Conservation (phyloP, 352 stramenopile species). For the Thalassiosira delicatula region DNA sequence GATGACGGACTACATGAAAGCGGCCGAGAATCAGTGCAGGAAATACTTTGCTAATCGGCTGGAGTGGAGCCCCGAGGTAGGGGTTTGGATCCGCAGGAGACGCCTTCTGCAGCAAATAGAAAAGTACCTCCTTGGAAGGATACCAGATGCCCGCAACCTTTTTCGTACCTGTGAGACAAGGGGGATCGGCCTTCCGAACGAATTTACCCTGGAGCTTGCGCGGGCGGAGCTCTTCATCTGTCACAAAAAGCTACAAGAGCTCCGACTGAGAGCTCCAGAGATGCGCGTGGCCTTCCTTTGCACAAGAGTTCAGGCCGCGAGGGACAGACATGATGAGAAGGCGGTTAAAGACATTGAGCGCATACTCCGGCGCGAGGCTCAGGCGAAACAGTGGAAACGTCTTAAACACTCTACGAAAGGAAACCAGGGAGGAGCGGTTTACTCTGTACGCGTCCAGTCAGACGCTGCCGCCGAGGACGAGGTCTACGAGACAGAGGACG, state of each 20-base stretch:
- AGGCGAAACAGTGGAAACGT: not conserved
- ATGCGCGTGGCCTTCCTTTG: not conserved
- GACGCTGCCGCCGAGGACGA: not conserved
- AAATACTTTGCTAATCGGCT: not conserved
- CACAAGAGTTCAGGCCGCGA: not conserved
- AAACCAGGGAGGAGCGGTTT: not conserved
- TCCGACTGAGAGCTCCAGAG: not conserved
- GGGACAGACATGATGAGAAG: not conserved
- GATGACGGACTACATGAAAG: slow-evolving; percentile 2
- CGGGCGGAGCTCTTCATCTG: slow-evolving; percentile 1
- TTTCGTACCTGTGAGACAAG: not conserved
- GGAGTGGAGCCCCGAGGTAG: not conserved
- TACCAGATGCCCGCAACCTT: slow-evolving; percentile 7
- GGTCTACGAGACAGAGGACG: not conserved
- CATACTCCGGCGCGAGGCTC: not conserved
- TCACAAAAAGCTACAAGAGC: not conserved
- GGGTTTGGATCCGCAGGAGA: not conserved
- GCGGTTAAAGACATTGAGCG: not conserved
- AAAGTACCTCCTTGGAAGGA: not conserved
- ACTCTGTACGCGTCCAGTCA: not conserved
- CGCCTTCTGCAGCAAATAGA: not conserved
- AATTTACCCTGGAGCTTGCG: not conserved
- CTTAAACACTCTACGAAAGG: not conserved
- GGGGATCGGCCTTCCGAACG: not conserved
- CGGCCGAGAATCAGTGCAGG: not conserved